Base-by-base conservation (phyloP, 176 grass and related monocot species). In the Musa troglodytarum region DNA sequence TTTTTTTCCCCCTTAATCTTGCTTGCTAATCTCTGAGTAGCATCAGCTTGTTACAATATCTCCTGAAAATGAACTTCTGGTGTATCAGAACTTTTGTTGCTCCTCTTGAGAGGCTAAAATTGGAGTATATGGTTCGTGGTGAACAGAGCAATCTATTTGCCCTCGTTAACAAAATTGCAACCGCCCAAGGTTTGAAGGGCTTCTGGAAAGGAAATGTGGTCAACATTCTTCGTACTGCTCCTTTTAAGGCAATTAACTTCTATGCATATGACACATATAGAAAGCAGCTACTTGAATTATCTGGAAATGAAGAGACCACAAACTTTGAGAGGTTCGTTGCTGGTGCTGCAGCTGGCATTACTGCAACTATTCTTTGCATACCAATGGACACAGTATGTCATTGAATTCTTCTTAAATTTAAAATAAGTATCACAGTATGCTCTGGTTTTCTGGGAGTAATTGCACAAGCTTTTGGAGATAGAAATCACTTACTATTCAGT, bases 201-300 rank as follows among this genome's bases (percentile, higher is more conserved):
- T 99, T 99, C 76, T 94, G 90, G 96, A 99, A 95, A 77, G 96
- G 96, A 1, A 99, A 99, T 49, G 84, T 99, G 22, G 90, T 95
- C 53, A 99, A 99, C 80, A 89, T 99, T 66, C 96, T 99, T 68
- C 96, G 96, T 25, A 99, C 90, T 13, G 96, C 96, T 78, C 96
- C 96, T 50, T 99, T 99, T 76, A 99, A 99, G 79, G 91, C 96
- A 58, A 83, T 95, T 23, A 94, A 99, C 79, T 99, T 99, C 81
- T 99, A 88, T 82, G 88, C 96, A 73, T 99, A 99, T 80, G 96
- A 99, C 68, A 88, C 66, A 65, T 99, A 95, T 74, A 89, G 91
- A 78, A 99, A 99, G 69, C 80, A 95, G 68, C 65, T 99, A 21
- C 78, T 81, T 21, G 89, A 83, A 92, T 75, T 86, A 72, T 94